Conservation (phyloP, 2,329 filamentous ascomycete species). For the Pseudohalonectria lignicola region DNA sequence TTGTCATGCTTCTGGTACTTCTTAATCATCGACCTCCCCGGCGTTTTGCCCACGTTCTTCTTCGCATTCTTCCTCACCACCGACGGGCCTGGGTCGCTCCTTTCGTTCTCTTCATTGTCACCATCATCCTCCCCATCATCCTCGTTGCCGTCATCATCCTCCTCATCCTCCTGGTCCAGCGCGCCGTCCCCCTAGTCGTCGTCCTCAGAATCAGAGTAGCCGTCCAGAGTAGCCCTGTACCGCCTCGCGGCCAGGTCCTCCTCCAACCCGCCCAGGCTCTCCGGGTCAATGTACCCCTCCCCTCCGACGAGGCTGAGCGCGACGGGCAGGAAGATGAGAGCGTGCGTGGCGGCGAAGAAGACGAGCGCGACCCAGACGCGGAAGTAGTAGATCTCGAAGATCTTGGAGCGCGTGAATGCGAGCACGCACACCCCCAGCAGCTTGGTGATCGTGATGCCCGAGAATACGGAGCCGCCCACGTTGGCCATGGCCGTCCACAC, state of each 20-base stretch:
- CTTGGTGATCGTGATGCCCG: conserved; percentile 93
- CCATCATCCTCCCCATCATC: background rate
- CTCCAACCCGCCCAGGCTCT: conserved; percentile 78
- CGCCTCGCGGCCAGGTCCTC: conserved; percentile 69
- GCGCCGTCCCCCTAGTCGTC: conserved; percentile 28
- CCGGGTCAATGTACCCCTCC: conserved; percentile 76
- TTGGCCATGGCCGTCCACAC: conserved; percentile 92
- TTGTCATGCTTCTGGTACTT: too few species aligned
- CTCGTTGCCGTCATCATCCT: background rate
- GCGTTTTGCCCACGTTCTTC: too few species aligned
- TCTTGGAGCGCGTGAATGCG: conserved; percentile 93
- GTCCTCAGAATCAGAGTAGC: conserved; percentile 65
- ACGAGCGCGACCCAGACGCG: conserved; percentile 91
- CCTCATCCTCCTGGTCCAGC: background rate
- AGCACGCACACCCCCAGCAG: conserved; percentile 83
- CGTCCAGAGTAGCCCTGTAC: conserved; percentile 69
- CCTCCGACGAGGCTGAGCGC: conserved; percentile 79
- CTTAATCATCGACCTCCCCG: too few species aligned
- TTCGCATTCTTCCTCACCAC: too few species aligned
- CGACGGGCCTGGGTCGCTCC: too few species aligned
- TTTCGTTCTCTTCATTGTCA: background rate
- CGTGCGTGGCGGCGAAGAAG: conserved; percentile 77
- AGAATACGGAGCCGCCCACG: conserved; percentile 89
- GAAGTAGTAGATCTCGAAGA: conserved; percentile 99
- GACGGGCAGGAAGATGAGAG: conserved; percentile 84